Conservation (phyloP, 1,284 basidiomycete species). For the Boletus mariae region DNA sequence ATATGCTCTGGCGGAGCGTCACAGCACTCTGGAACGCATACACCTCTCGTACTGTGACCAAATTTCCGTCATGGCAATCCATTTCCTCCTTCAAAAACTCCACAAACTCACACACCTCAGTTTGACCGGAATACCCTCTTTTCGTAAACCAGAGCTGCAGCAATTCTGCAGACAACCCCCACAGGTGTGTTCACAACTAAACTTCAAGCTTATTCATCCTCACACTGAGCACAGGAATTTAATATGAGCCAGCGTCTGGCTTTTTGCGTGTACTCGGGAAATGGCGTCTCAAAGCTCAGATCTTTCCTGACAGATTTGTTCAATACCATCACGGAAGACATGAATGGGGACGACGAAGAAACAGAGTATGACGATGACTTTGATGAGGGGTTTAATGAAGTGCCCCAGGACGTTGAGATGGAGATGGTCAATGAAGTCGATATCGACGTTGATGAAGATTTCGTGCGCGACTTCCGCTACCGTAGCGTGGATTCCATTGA, state of each 20-base stretch:
- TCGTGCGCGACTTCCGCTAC: conserved; percentile 33
- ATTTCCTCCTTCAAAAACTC: conserved; percentile 85
- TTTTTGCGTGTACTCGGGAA: conserved; percentile 97
- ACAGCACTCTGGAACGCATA: conserved; percentile 88
- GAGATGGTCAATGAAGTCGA: conserved; percentile 44
- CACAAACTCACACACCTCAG: conserved; percentile 91
- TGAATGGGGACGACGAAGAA: conserved; percentile 62
- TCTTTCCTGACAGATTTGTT: conserved; percentile 72
- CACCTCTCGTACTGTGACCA: conserved; percentile 98
- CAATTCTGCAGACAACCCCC: conserved; percentile 89
- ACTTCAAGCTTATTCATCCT: conserved; percentile 1
- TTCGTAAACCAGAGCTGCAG: conserved; percentile 84
- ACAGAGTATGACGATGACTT: conserved; percentile 72
- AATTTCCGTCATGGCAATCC: conserved; percentile 87
- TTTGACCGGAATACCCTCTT: conserved; percentile 93
- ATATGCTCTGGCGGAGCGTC: conserved; percentile 78
- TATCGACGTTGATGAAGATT: conserved; percentile 40
- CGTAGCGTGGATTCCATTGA: conserved; percentile 21
- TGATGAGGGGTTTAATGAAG: conserved; percentile 48
- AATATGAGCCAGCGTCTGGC: conserved; percentile 87
- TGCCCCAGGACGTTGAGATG: conserved; percentile 51
- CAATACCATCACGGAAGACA: conserved; percentile 65
- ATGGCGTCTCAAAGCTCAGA: conserved; percentile 83
- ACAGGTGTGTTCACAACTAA: conserved; percentile 48
- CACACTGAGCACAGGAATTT: conserved; percentile 66